Evolutionary conservation across 306 rosid genomes (phyloP).

Genomic region (Casuarina cunninghamiana): DNA sequence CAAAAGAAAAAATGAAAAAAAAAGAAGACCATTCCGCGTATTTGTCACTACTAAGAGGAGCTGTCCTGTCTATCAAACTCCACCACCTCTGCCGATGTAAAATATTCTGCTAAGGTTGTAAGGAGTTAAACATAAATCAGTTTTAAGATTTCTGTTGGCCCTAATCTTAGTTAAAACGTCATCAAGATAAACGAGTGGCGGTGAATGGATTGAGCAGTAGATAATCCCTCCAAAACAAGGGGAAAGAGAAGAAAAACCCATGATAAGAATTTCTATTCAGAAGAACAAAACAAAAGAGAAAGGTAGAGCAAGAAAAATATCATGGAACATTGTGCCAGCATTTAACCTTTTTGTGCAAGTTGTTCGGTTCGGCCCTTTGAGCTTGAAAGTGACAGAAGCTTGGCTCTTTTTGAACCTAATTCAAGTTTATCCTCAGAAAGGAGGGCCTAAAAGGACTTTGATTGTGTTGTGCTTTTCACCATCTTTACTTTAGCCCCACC

Average conservation of each 20-base stretch:
- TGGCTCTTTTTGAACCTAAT: conserved; percentile 29
- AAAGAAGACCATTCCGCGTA: conserved; percentile 13
- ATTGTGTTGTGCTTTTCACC: conserved; percentile 21
- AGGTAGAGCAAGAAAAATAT: neutral
- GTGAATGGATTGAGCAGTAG: no score
- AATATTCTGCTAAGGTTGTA: neutral
- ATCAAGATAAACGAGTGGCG: neutral
- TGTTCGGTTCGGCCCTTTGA: conserved; percentile 16
- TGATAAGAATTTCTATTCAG: neutral
- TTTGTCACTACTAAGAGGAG: conserved; percentile 25
- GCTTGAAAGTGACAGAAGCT: conserved; percentile 33
- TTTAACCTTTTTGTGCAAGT: conserved; percentile 31
- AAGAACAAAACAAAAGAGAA: neutral
- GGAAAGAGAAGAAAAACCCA: neutral
- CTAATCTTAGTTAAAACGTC: neutral
- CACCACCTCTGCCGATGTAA: neutral
- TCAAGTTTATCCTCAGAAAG: conserved; percentile 38
- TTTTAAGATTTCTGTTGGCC: neutral
- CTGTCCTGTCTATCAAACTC: neutral
- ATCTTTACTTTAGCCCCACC: conserved; percentile 7
- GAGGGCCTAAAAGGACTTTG: conserved; percentile 8
- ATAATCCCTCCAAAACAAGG: neutral
- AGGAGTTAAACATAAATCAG: neutral
- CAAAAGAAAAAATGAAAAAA: neutral
- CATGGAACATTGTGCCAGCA: neutral